These are phyloP conservation scores for Boletus rubescentipes DNA, from an alignment of 768 basidiomycete genomes.

Conservation along the genomic window DNA sequence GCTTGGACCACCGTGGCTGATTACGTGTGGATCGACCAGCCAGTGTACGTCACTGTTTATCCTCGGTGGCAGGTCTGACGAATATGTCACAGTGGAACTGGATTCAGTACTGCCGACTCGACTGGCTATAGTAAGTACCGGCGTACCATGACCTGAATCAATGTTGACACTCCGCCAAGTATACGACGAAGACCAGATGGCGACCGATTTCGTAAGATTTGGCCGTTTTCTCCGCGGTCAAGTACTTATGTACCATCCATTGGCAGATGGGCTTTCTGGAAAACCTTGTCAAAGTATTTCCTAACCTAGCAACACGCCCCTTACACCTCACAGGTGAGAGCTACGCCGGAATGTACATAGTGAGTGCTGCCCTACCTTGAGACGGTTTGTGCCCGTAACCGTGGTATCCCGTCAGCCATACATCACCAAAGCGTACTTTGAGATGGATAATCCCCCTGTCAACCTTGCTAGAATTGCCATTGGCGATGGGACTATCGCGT, in stretches of 20 bases:
- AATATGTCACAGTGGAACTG: conserved; percentile 45
- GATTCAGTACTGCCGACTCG: conserved; percentile 63
- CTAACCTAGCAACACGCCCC: conserved; percentile 62
- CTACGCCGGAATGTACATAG: conserved; percentile 73
- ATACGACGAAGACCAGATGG: conserved; percentile 66
- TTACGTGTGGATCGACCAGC: conserved; percentile 74
- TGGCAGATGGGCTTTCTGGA: conserved; percentile 75
- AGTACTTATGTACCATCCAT: conserved; percentile 1
- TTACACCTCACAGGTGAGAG: conserved; percentile 71
- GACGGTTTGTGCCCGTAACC: background rate
- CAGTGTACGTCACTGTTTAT: conserved; percentile 42
- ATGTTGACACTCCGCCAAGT: conserved; percentile 34
- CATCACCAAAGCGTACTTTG: conserved; percentile 71
- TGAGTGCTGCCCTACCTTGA: conserved; percentile 29
- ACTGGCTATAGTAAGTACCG: conserved; percentile 53
- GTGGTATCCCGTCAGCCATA: conserved; percentile 59
- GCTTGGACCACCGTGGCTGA: conserved; percentile 63
- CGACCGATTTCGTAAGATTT: conserved; percentile 44
- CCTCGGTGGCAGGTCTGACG: background rate
- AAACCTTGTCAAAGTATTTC: conserved; percentile 76
- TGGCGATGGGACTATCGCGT: conserved; percentile 62
- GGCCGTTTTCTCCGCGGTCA: background rate
- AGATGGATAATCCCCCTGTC: conserved; percentile 61
- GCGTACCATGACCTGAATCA: background rate
- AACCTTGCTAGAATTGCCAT: conserved; percentile 67